Percentiles rank a stretch among this genome's conserved stretches.
These are phyloP conservation scores for Cutaneotrichosporon sp. DNA, from an alignment of 1,284 basidiomycete species.

Conservation along the genomic window DNA sequence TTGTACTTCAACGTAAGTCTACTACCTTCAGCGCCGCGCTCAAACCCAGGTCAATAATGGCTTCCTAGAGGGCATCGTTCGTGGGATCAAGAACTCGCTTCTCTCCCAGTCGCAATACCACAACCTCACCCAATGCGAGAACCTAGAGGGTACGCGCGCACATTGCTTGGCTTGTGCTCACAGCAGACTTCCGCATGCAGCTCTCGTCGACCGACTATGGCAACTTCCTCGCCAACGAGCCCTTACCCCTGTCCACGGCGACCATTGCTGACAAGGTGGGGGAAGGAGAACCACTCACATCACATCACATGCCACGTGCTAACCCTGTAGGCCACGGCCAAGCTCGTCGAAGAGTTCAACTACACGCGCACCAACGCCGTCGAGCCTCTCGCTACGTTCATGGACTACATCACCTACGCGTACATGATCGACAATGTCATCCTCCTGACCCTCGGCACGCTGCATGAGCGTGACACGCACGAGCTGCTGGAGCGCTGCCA, in stretches of 20 bases:
- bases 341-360: slow-evolving; percentile 96
- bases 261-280: slow-evolving; percentile 81
- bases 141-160: slow-evolving; percentile 74
- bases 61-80: slow-evolving; percentile 86
- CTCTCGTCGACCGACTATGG: slow-evolving; percentile 96
- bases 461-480: slow-evolving; percentile 96
- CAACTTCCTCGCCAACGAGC: slow-evolving; percentile 96
- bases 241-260: slow-evolving; percentile 89
- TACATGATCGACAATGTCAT: slow-evolving; percentile 99
- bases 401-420: slow-evolving; percentile 95
- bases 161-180: background rate
- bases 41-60: slow-evolving; percentile 67
- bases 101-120: slow-evolving; percentile 85
- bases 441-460: slow-evolving; percentile 92
- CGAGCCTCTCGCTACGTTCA: slow-evolving; percentile 84
- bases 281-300: background rate
- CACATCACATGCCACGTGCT: slow-evolving; percentile 5
- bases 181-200: slow-evolving; percentile 82
- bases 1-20: slow-evolving; percentile 76
- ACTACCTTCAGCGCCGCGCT: slow-evolving; percentile 8
- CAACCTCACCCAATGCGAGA: slow-evolving; percentile 96
- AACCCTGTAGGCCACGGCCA: slow-evolving; percentile 68
- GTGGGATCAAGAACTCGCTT: slow-evolving; percentile 92
- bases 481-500: slow-evolving; percentile 96
- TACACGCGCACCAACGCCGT: slow-evolving; percentile 88